Evolutionary conservation across 2,329 filamentous ascomycete species (phyloP).

Genomic region (Cytospora piceae): DNA sequence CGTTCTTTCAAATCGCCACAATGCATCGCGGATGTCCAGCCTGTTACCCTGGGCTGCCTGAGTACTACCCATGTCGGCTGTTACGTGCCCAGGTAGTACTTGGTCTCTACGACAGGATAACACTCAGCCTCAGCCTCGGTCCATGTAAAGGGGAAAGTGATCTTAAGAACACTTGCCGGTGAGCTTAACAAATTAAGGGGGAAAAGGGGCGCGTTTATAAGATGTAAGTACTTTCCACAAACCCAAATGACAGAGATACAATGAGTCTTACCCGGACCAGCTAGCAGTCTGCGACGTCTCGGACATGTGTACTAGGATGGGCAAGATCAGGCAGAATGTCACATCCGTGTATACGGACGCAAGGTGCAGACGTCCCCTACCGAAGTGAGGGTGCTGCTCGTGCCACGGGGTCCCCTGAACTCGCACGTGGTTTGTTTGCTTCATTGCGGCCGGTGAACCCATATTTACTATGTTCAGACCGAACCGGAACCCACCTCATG

Average conservation of each 20-base stretch:
- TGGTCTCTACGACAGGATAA: too few species aligned
- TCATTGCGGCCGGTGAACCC: not conserved
- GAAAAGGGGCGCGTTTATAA: not conserved
- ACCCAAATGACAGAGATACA: not conserved
- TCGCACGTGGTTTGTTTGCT: not conserved
- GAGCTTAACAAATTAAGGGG: not conserved
- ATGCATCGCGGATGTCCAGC: too few species aligned
- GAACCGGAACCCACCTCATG: not conserved
- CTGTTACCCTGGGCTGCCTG: too few species aligned
- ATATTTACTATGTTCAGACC: not conserved
- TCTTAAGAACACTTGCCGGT: not conserved
- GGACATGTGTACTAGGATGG: not conserved
- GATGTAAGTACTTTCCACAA: too few species aligned
- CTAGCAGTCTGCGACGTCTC: not conserved
- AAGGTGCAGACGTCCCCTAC: not conserved
- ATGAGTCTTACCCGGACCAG: not conserved
- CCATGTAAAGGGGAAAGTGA: not conserved
- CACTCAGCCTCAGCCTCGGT: too few species aligned
- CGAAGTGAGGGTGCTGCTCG: not conserved
- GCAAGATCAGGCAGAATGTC: not conserved
- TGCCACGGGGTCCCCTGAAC: too few species aligned
- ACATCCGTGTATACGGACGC: not conserved
- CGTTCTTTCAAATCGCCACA: too few species aligned
- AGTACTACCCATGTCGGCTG: too few species aligned
- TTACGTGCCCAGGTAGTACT: too few species aligned